Base-by-base conservation (phyloP, 345 rosid species). In the Gossypium rotundifolium region DNA sequence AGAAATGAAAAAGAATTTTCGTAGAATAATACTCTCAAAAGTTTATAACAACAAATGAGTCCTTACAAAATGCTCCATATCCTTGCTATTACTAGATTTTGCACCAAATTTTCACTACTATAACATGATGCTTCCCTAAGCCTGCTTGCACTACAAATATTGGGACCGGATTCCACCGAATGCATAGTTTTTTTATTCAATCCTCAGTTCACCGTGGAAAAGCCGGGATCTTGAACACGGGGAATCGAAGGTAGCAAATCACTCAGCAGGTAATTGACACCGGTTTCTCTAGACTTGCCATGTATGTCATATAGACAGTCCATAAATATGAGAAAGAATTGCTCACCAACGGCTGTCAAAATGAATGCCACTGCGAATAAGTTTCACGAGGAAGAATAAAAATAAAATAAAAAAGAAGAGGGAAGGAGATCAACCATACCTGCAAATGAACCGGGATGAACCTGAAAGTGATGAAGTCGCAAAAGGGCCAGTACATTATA, bases 251-350 rank as follows among this genome's bases (percentile, higher is more conserved):
- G 44, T 11, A 54, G 7, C 49, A n/a, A n/a, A 55, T 77, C 57
- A 46, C 58, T 81, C 83, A 85, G 78, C 63, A 79, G 55, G 82
- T 1, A 62, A 86, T 58, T 55, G 83, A 4, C 17, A 65, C 77
- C 48, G 86, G 89, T 80, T 88, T 91, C 74, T 79, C 86, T 61
- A 85, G 86, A 75, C 93, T 74, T 57, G 97, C 98, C 92, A 87
- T 93, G 81, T 88, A 93, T 11, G 98, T 93, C 75, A 95, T 82
- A 75, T 95, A 95, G 71, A 95, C 76, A 2, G 97, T 93, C 99
- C 98, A 95, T 42, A 89, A 74, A 80, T 88, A 95, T 3, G 99
- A 88, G 87, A 95, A 95, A 6, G 94, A 88, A 81, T 95, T 95
- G 87, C 90, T 89, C 81, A 93, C 92, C 75, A 95, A 76, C 25